phyloP scores from a whole-genome alignment of 768 basidiomycete species.

The Rhizopogon roseolus region DNA sequence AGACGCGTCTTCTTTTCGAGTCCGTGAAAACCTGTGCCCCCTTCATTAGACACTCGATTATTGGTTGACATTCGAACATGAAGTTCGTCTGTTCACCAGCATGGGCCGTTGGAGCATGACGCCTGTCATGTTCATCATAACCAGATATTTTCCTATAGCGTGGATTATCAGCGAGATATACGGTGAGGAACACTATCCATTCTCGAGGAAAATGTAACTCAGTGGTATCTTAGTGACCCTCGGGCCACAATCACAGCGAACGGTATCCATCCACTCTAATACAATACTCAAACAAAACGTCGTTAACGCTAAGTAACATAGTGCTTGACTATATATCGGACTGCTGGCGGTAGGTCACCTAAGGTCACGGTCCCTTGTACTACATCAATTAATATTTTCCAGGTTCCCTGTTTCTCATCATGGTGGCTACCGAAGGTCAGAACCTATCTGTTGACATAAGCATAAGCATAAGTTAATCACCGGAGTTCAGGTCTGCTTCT shows the following conservation, averaged over 20 bases:
- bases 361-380: background rate
- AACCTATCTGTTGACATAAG: background rate
- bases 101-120: conserved; percentile 1
- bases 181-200: background rate
- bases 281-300: background rate
- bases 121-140: conserved; percentile 5
- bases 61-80: conserved; percentile 8
- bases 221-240: background rate
- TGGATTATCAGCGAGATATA: conserved; percentile 4
- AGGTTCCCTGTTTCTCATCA: conserved; percentile 5
- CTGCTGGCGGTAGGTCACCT: conserved; percentile 5
- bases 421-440: conserved; percentile 7
- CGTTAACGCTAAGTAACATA: background rate
- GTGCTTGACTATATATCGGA: conserved; percentile 9
- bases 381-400: background rate
- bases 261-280: background rate
- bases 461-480: background rate
- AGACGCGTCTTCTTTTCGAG: background rate
- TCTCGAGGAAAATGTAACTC: background rate
- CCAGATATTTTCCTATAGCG: conserved; percentile 5
- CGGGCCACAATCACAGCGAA: background rate
- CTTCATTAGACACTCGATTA: conserved; percentile 3
- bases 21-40: too few species aligned
- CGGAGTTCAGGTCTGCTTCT: conserved; percentile 4
- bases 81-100: conserved; percentile 4